Evolutionary conservation across 768 basidiomycete species (phyloP), one percentile per base, ranked within the genome.

Genomic region (Serendipita sp.): DNA sequence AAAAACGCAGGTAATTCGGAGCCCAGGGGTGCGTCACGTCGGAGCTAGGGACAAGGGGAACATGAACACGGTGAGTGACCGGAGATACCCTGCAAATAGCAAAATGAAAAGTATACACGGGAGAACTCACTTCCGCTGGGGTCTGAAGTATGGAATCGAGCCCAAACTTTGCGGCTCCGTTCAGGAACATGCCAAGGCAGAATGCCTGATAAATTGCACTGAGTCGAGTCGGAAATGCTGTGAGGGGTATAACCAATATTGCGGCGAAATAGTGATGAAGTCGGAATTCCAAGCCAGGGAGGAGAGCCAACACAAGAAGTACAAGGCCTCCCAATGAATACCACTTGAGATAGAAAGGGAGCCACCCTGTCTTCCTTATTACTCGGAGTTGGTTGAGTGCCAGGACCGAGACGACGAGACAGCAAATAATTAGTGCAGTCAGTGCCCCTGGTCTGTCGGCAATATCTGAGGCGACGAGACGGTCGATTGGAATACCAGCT

Each of bases 191-290:
- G 1, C 92, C 91, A 37, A 92, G 77, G 13, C 92, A 75, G 71
- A 92, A 84, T 1, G 86, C 89, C 73, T 92, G 89, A 71, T 86
- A 86, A 56, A 92, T 79, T 0, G 86, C 87, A 7, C 86, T 89
- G 35, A 85, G 76, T 46, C 89, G 80, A 34, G 90, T 92, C 0
- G 89, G 87, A 70, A 91, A 91, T 3, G 81, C 89, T 2, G 87
- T 88, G 3, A 83, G 84, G 37, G 90, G 88, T 35, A 92, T 79
- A 62, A 92, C 77, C 8, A 80, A 77, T 73, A 92, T 85, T 0
- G 85, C 81, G 32, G 88, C 76, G 63, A 93, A 81, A 70, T 92
- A 93, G 72, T 93, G 92, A 70, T 94, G 92, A 28, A 92, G 68
- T 41, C 90, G 80, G 48, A 91, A 76, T 60, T 81, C 73, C 54